These are phyloP conservation scores for Kingdonia uniflora DNA, from an alignment of 164 flowering plant species.

Conservation along the genomic window DNA sequence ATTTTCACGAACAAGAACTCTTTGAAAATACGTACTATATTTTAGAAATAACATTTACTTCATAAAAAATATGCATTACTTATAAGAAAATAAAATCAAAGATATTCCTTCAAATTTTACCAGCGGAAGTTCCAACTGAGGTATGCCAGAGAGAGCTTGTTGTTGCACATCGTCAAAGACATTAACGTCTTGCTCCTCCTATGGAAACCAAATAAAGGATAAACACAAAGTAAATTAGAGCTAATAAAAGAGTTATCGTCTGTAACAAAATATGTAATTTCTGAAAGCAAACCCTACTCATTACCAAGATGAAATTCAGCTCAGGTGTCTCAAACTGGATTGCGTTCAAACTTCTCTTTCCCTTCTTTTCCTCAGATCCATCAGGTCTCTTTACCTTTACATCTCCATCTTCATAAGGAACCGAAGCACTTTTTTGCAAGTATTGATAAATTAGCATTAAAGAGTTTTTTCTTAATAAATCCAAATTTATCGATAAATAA, in stretches of 20 bases:
- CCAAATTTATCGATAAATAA: too few species aligned
- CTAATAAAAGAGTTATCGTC: not conserved
- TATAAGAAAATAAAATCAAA: not conserved
- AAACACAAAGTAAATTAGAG: not conserved
- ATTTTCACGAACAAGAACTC: too few species aligned
- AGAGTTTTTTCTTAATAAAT: too few species aligned
- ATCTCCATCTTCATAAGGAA: not conserved
- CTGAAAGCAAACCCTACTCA: not conserved
- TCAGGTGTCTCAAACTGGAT: constrained; percentile 58
- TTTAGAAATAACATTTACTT: too few species aligned
- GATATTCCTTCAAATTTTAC: constrained; percentile 15
- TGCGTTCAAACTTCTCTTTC: constrained; percentile 8
- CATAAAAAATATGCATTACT: too few species aligned
- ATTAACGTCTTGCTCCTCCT: constrained; percentile 23
- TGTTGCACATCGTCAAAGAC: constrained; percentile 14
- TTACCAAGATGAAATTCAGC: constrained; percentile 34
- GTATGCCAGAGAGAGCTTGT: constrained; percentile 19
- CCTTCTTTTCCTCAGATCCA: constrained; percentile 8
- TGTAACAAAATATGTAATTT: not conserved
- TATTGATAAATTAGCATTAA: too few species aligned
- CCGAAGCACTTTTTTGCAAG: not conserved
- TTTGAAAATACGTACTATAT: too few species aligned
- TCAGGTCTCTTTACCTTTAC: constrained; percentile 2
- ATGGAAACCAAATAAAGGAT: not conserved
- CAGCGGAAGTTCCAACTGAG: constrained; percentile 19